These are phyloP conservation scores for Populus hybrid DNA, from an alignment of 441 rosid genomes.

Conservation along the genomic window DNA sequence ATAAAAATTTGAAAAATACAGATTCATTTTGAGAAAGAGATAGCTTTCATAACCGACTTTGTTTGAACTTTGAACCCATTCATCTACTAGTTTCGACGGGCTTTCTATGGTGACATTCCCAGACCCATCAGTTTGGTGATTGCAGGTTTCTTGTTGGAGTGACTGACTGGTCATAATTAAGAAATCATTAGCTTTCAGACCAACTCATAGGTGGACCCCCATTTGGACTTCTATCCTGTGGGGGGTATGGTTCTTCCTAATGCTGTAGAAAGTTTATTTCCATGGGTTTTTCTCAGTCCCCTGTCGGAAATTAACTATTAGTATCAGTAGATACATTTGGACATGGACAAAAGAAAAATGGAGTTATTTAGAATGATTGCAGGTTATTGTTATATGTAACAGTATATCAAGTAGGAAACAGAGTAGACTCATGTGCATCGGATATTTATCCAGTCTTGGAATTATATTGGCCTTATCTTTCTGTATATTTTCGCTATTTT, in stretches of 20 bases:
- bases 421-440: slow-evolving; percentile 6
- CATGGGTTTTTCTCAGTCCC: slow-evolving; percentile 36
- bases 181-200: slow-evolving; percentile 28
- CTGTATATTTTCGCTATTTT: not conserved
- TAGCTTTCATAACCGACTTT: no score
- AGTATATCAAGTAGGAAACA: slow-evolving; percentile 11
- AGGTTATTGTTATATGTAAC: slow-evolving; percentile 9
- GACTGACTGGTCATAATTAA: slow-evolving; percentile 28
- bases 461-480: not conserved
- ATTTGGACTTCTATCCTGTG: slow-evolving; percentile 34
- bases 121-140: slow-evolving; percentile 76
- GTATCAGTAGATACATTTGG: not conserved
- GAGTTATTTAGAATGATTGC: slow-evolving; percentile 23
- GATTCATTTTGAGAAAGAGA: no score
- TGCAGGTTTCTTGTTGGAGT: slow-evolving; percentile 92
- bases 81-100: slow-evolving; percentile 48
- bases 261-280: slow-evolving; percentile 24
- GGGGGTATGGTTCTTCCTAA: slow-evolving; percentile 33
- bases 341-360: slow-evolving; percentile 20
- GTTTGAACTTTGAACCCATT: no score
- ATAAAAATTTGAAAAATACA: no score
- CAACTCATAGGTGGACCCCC: slow-evolving; percentile 26
- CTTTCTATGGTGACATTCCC: slow-evolving; percentile 79
- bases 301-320: slow-evolving; percentile 27
- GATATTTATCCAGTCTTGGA: slow-evolving; percentile 7